Base-by-base conservation (phyloP, 2,329 filamentous ascomycete species). In the Paecilomyces sp. region DNA sequence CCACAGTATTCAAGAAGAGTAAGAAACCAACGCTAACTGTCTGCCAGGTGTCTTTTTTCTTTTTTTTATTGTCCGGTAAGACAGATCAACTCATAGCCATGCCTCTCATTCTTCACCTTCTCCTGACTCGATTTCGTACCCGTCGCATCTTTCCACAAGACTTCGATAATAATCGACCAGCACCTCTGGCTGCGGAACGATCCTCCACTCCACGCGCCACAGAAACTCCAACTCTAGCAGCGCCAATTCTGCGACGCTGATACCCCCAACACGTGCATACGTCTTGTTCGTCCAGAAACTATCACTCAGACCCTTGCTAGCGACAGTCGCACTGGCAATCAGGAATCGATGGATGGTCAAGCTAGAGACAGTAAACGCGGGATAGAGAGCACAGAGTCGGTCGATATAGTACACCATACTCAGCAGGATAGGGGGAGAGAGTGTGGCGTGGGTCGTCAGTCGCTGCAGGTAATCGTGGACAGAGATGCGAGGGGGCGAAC, bases 401-500 rank as follows among this genome's bases (percentile, higher is more conserved):
- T 99, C 94, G 69, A 99, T 97, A 70, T 97, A 99, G 72, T 95
- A 99, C 60, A 99, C 94, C 91, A 99, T 97, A 67, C 92, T 94
- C 36, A 99, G 85, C n/a, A 99, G 82, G 56, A 99, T 88, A 0
- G 94, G 93, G 12, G 94, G 92, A 6, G 91, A 92, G 2, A 99
- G 82, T 0, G 93, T 97, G 28, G 94, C 94, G 73, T 99, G 94
- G 61, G 92, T 91, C 25, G 95, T 94, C 60, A 99, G 82, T 63
- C 94, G 88, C 69, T 94, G 90, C 36, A 99, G 83, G 72, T 99
- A 99, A 73, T 99, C 94, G 62, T 88, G 83, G 33, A 99, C 93
- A 28, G 92, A 96, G 61, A 99, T 99, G 57, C 90, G 92, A 7
- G 94, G 94, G 1, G 94, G 87, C 15, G 88, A 85, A 68, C 92